These are phyloP conservation scores for Chrysosporium keratinophilum DNA, from an alignment of 2,329 filamentous ascomycete genomes.

Conservation along the genomic window DNA sequence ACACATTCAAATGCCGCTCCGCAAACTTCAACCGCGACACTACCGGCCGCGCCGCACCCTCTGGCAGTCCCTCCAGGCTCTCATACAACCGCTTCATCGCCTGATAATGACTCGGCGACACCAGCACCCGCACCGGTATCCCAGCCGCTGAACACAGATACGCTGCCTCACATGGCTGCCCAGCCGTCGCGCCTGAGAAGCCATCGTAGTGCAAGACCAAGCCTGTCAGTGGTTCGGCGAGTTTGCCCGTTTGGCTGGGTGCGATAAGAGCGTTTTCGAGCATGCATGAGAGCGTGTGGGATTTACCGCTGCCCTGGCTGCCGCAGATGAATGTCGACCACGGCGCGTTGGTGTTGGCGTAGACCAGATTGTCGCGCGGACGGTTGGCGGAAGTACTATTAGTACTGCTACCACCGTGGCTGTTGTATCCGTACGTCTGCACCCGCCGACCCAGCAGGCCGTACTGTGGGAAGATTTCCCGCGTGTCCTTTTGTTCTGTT, in stretches of 20 bases:
- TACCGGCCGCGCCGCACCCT: conserved; percentile 27
- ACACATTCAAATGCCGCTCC: conserved; percentile 41
- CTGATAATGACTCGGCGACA: conserved; percentile 40
- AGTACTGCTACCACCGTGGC: background rate
- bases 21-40: conserved; percentile 41
- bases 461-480: conserved; percentile 19
- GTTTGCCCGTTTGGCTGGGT: conserved; percentile 30
- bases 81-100: conserved; percentile 36
- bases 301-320: conserved; percentile 53
- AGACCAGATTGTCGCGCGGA: conserved; percentile 21
- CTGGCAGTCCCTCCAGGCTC: conserved; percentile 27
- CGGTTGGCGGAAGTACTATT: too few species aligned
- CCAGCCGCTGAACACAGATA: conserved; percentile 42
- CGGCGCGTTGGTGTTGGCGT: conserved; percentile 44
- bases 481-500: background rate
- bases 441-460: conserved; percentile 20
- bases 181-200: conserved; percentile 30
- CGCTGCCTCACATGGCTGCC: conserved; percentile 45
- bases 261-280: conserved; percentile 37
- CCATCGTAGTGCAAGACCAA: conserved; percentile 49
- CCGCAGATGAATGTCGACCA: conserved; percentile 54
- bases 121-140: conserved; percentile 43
- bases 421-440: conserved; percentile 15
- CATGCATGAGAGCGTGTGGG: conserved; percentile 49
- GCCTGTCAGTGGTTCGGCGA: conserved; percentile 42